phyloP scores from a whole-genome alignment of 176 grass and related monocot genomes.

The Hyparrhenia diplandra region DNA sequence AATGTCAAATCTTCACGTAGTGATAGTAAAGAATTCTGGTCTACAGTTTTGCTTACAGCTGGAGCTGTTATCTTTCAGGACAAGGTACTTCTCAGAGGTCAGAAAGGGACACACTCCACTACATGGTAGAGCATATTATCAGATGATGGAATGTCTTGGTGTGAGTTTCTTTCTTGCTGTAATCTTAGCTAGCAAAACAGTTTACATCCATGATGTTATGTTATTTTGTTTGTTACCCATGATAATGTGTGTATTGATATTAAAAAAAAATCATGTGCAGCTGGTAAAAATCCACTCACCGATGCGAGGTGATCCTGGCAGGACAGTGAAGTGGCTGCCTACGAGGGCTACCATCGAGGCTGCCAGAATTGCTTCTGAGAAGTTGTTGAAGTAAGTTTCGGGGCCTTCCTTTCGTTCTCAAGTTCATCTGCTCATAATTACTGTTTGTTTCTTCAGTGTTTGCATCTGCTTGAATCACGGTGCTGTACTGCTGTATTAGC shows the following conservation, averaged over 20 bases:
- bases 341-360: constrained; percentile 50
- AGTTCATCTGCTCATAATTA: background rate
- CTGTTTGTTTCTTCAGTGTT: background rate
- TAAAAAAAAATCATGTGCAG: constrained; percentile 35
- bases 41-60: constrained; percentile 21
- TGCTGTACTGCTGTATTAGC: no score
- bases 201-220: background rate
- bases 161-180: constrained; percentile 39
- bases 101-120: constrained; percentile 92
- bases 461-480: background rate
- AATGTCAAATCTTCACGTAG: background rate
- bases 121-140: constrained; percentile 94
- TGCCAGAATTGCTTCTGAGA: constrained; percentile 81
- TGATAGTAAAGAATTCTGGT: background rate
- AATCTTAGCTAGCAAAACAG: background rate
- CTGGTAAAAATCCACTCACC: constrained; percentile 97
- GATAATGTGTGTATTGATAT: constrained; percentile 7
- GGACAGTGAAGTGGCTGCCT: constrained; percentile 62
- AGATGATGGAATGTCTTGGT: constrained; percentile 99
- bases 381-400: constrained; percentile 65
- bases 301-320: constrained; percentile 73
- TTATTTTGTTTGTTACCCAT: background rate
- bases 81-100: constrained; percentile 94
- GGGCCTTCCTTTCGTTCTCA: background rate
- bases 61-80: constrained; percentile 56